phyloP scores from a whole-genome alignment of 148 eudicot species.

The Spergularia bocconei region DNA sequence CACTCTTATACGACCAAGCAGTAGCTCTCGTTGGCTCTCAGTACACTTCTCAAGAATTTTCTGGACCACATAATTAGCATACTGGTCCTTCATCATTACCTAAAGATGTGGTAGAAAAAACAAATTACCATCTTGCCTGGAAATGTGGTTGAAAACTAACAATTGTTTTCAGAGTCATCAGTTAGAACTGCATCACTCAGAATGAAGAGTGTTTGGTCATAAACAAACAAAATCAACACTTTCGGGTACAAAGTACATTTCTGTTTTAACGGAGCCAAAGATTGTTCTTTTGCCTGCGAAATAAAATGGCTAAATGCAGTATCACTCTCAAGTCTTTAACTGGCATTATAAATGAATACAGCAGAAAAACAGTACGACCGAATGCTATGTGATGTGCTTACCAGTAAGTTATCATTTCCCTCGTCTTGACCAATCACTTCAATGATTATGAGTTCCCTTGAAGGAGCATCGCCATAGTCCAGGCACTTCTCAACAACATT shows the following conservation, averaged over 20 bases:
- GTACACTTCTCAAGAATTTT: conserved; percentile 58
- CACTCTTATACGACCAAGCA: conserved; percentile 45
- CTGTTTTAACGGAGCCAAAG: too few relatives aligned
- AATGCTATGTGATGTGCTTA: conserved; percentile 21
- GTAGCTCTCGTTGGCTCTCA: conserved; percentile 46
- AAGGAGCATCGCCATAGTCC: conserved; percentile 51
- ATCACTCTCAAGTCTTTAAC: neutral
- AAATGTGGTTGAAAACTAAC: neutral
- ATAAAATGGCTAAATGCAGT: neutral
- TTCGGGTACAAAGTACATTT: too few relatives aligned
- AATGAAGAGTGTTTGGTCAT: neutral
- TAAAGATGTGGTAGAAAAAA: conserved; percentile 10
- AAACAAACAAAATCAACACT: neutral
- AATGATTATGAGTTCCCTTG: conserved; percentile 50
- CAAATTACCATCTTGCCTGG: conserved; percentile 51
- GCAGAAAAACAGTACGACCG: neutral
- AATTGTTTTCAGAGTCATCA: neutral
- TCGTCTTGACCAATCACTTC: conserved; percentile 63
- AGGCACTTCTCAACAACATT: conserved; percentile 79
- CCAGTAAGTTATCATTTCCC: conserved; percentile 59
- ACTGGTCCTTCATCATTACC: conserved; percentile 80
- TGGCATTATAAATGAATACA: neutral
- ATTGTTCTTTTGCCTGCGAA: too few relatives aligned
- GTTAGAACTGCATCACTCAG: too few relatives aligned
- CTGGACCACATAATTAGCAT: conserved; percentile 72